Base-by-base conservation (phyloP, 202 grass and related monocot species). In the Panicum virgatum region DNA sequence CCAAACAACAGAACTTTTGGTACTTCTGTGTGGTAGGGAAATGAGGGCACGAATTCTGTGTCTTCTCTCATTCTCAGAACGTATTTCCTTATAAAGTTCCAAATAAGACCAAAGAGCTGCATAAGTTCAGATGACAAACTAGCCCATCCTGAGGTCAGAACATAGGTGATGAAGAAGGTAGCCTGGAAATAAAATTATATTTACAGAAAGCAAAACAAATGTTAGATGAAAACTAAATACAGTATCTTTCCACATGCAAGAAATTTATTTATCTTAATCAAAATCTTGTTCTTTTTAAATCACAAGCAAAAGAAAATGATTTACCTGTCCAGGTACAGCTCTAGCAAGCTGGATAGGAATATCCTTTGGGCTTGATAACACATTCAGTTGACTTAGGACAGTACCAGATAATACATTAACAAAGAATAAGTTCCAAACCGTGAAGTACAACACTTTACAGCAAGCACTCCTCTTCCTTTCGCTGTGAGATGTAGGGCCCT, bases 131-230 rank as follows among this genome's bases (percentile, higher is more conserved):
- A 92, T 18, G 88, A 94, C 63, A 97, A 87, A 86, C 94, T 94
- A 62, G 94, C 94, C 94, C 94, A 97, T 73, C 94, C 94, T 53
- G 92, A 97, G 16, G 94, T 97, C 83, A 97, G 81, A 76, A 97
- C 92, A 82, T 97, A 97, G 40, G 94, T 97, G 68, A 92, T 93
- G 89, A 98, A 93, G 78, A 98, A 96, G 40, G 96, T 96, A 37
- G 96, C 93, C 96, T 98, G 85, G 70, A 83, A 83, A 67, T 69
- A 13, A 75, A 51, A 61, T 62, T 23, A 58, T 38, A 62, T 34
- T 48, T 66, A 52, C 12, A 78, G 6, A 86, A 50, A 37, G 12
- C 1, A 46, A 42, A 2, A 18, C 16, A 53, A 53, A 51, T 23
- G 36, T 84, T 38, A 70, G 23, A 73, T 62, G 1, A 48, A 84